Evolutionary conservation across 768 basidiomycete genomes (phyloP).

Genomic region (Cubamyces sp.): DNA sequence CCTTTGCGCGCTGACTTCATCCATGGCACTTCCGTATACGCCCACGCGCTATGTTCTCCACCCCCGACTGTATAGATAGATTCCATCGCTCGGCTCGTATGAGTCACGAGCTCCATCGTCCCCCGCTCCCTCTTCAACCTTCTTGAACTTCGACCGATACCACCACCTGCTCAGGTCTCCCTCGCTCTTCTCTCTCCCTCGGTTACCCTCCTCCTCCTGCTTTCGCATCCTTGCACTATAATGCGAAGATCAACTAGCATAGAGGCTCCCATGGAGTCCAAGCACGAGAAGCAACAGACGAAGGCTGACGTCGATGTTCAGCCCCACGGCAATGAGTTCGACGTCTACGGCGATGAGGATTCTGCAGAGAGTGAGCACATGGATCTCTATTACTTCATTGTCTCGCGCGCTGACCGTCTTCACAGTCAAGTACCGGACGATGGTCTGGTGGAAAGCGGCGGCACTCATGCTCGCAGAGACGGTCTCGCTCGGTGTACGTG

Average conservation of each 20-base stretch:
- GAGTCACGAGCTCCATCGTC: conserved; percentile 5
- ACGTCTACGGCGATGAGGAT: conserved; percentile 34
- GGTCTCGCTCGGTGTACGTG: conserved; percentile 35
- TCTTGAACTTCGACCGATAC: background rate
- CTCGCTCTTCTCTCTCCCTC: background rate
- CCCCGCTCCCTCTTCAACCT: background rate
- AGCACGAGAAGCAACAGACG: conserved; percentile 1
- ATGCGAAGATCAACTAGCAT: conserved; percentile 1
- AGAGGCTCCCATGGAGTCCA: conserved; percentile 1
- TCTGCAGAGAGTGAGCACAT: conserved; percentile 29
- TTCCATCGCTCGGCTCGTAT: background rate
- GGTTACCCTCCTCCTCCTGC: background rate
- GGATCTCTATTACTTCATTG: background rate
- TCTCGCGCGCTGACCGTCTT: background rate
- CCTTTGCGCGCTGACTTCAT: conserved; percentile 10
- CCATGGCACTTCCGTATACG: conserved; percentile 15
- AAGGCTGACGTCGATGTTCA: background rate
- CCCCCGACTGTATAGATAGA: background rate
- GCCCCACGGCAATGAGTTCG: conserved; percentile 21
- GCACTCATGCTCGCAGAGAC: conserved; percentile 39
- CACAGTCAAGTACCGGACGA: conserved; percentile 36
- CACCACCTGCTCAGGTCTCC: background rate
- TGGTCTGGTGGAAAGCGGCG: conserved; percentile 39
- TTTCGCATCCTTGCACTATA: background rate
- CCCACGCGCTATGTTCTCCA: background rate